Evolutionary conservation across 2,329 filamentous ascomycete genomes (phyloP).

Genomic region (Penicillium frequentans): DNA sequence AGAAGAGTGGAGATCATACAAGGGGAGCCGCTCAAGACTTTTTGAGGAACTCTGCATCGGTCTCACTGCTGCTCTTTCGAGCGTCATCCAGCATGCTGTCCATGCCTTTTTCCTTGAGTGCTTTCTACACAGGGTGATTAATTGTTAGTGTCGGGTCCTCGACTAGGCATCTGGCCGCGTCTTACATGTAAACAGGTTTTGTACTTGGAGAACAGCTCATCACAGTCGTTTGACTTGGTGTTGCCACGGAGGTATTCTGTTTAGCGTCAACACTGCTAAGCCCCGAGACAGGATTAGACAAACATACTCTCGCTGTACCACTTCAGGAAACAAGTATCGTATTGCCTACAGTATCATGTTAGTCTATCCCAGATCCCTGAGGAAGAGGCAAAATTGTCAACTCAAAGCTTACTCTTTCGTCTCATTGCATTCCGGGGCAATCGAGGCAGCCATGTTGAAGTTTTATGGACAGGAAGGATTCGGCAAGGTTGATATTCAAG

Average conservation of each 20-base stretch:
- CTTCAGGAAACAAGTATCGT: slow-evolving; percentile 96
- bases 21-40: slow-evolving; percentile 18
- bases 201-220: slow-evolving; percentile 82
- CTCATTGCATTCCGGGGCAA: slow-evolving; percentile 92
- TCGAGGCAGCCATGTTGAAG: slow-evolving; percentile 78
- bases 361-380: slow-evolving; percentile 3
- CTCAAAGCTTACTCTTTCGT: slow-evolving; percentile 75
- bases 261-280: slow-evolving; percentile 11
- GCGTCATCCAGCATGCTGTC: slow-evolving; percentile 92
- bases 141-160: not conserved
- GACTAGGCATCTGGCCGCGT: not conserved
- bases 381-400: slow-evolving; percentile 3
- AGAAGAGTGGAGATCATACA: slow-evolving; percentile 4
- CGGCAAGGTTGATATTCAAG: not conserved
- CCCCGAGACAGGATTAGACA: not conserved
- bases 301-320: slow-evolving; percentile 95
- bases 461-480: not conserved
- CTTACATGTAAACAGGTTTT: slow-evolving; percentile 79
- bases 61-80: slow-evolving; percentile 83
- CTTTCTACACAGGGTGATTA: slow-evolving; percentile 58
- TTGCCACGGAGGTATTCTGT: slow-evolving; percentile 86
- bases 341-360: slow-evolving; percentile 60
- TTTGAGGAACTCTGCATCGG: slow-evolving; percentile 69
- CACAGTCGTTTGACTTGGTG: slow-evolving; percentile 82
- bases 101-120: slow-evolving; percentile 84